These are phyloP conservation scores for Colletotrichum incanum DNA, from an alignment of 2,329 filamentous ascomycete species.

Conservation along the genomic window DNA sequence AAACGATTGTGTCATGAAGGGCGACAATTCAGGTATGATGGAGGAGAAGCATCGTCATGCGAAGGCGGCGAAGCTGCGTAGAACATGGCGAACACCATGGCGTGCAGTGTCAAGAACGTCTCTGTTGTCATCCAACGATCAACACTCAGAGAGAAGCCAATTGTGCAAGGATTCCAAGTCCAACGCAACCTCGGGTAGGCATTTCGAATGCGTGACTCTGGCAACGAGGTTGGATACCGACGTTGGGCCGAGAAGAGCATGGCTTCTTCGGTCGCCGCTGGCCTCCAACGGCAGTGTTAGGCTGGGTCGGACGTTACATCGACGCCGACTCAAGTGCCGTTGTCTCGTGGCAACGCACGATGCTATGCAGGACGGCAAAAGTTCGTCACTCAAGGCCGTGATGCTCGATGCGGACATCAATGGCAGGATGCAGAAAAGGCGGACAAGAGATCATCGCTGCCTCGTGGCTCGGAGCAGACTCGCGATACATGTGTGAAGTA, in stretches of 20 bases:
- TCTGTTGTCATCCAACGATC: neutral
- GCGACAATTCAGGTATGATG: neutral
- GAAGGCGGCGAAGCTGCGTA: neutral
- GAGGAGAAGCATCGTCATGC: neutral
- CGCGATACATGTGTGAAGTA: slow-evolving; percentile 31
- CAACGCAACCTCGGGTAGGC: neutral
- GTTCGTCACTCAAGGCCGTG: neutral
- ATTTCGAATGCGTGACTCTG: neutral
- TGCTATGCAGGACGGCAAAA: neutral
- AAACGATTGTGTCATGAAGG: neutral
- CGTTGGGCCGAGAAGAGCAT: slow-evolving; percentile 15
- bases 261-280: neutral
- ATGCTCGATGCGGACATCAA: neutral
- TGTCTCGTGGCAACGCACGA: slow-evolving; percentile 15
- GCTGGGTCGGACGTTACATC: slow-evolving; percentile 21
- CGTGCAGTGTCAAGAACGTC: neutral
- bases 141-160: neutral
- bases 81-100: neutral
- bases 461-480: slow-evolving; percentile 25
- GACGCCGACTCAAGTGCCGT: slow-evolving; percentile 1
- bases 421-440: neutral
- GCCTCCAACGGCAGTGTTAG: neutral
- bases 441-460: slow-evolving; percentile 7
- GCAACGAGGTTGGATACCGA: slow-evolving; percentile 23
- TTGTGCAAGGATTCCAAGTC: neutral